Evolutionary conservation across 2,329 filamentous ascomycete species (phyloP).

Genomic region (Colletotrichum liriopes): DNA sequence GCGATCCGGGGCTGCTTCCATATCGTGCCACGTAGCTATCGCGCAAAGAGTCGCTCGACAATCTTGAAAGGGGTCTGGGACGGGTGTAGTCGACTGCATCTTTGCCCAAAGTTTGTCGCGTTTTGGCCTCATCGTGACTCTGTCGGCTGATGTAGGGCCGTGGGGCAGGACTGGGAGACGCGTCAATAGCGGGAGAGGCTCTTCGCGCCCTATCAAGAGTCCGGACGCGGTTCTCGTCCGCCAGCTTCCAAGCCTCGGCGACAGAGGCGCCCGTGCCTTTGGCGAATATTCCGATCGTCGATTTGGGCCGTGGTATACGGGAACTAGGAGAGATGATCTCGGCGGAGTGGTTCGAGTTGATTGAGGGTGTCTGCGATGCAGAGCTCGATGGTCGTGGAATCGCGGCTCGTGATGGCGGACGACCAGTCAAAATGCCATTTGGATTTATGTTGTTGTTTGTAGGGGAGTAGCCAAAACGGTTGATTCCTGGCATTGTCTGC

Average conservation of each 20-base stretch:
- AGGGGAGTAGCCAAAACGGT: constrained; percentile 42
- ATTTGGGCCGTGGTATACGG: constrained; percentile 53
- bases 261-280: constrained; percentile 53
- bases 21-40: constrained; percentile 47
- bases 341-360: constrained; percentile 38
- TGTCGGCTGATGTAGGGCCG: constrained; percentile 58
- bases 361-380: constrained; percentile 40
- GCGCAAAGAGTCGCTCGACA: constrained; percentile 43
- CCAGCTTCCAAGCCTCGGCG: constrained; percentile 59
- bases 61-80: constrained; percentile 43
- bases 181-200: constrained; percentile 51
- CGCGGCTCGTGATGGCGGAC: constrained; percentile 43
- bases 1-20: constrained; percentile 36
- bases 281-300: constrained; percentile 43
- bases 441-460: constrained; percentile 10
- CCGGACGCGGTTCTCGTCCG: constrained; percentile 50
- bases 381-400: constrained; percentile 45
- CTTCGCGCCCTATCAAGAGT: constrained; percentile 51
- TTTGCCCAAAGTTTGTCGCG: constrained; percentile 49
- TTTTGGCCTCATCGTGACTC: constrained; percentile 51
- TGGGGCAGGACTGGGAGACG: constrained; percentile 68
- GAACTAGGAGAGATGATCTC: constrained; percentile 47
- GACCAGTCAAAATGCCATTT: neutral
- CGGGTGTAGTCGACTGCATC: constrained; percentile 52
- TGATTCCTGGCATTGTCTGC: constrained; percentile 38